phyloP scores from a whole-genome alignment of 768 basidiomycete genomes.

The Suillus subaureus region DNA sequence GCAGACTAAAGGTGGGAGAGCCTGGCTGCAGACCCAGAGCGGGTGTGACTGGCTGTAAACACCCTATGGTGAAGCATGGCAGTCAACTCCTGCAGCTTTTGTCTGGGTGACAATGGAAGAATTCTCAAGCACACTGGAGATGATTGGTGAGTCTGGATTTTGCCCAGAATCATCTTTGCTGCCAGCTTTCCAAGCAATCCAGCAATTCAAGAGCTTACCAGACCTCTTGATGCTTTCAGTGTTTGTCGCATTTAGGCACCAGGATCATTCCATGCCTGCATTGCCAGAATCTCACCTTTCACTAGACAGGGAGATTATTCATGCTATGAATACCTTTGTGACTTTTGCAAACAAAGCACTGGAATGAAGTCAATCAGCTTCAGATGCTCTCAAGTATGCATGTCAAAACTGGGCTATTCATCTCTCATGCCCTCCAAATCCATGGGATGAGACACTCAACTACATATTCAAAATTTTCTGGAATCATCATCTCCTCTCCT shows the following conservation, averaged over 20 bases:
- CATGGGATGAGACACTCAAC: neutral
- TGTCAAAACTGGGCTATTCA: conserved; percentile 2
- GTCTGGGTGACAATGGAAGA: neutral
- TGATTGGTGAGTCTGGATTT: neutral
- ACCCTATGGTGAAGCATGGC: neutral
- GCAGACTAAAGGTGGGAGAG: neutral
- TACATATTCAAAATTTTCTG: neutral
- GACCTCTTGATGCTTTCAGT: neutral
- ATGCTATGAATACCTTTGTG: neutral
- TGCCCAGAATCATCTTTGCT: neutral
- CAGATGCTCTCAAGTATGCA: neutral
- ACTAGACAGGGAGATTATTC: neutral
- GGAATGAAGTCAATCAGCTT: neutral
- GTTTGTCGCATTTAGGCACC: neutral
- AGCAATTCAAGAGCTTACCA: neutral
- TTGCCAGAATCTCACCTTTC: neutral
- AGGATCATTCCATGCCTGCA: neutral
- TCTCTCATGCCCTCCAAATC: neutral
- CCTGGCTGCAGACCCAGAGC: neutral
- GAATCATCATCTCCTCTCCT: neutral
- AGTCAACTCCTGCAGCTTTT: neutral
- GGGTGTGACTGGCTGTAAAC: neutral
- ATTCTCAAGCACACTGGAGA: neutral
- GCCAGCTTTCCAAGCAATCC: neutral
- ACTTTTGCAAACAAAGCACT: neutral